Conservation (phyloP, 352 stramenopile genomes). For the Phytophthora pistaciae region DNA sequence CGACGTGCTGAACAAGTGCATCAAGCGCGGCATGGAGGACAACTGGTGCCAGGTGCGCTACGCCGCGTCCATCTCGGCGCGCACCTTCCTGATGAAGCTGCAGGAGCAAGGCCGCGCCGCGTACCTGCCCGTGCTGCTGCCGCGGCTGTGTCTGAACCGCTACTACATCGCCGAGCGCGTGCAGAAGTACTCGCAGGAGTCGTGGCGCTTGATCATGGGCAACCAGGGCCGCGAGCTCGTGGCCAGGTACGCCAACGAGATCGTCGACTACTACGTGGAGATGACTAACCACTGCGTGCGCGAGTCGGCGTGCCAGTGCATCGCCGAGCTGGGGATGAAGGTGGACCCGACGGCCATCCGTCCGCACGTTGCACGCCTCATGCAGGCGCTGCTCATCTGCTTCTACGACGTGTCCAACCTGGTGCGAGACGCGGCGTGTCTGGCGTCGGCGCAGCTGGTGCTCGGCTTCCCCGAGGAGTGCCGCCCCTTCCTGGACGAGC, state of each 20-base stretch:
- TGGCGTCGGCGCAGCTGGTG: conserved; percentile 87
- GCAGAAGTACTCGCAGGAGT: conserved; percentile 97
- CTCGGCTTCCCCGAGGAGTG: conserved; percentile 91
- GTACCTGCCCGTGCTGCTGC: conserved; percentile 90
- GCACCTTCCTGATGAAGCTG: conserved; percentile 90
- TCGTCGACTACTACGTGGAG: conserved; percentile 96
- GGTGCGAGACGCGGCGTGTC: conserved; percentile 96
- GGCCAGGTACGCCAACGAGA: conserved; percentile 85
- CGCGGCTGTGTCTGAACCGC: conserved; percentile 97
- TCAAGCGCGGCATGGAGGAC: conserved; percentile 91
- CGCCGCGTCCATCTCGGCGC: conserved; percentile 92
- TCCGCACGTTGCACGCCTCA: conserved; percentile 69
- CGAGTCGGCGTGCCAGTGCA: conserved; percentile 96
- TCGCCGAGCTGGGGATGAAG: conserved; percentile 95
- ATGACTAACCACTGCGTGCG: conserved; percentile 97
- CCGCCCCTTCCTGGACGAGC: conserved; percentile 83
- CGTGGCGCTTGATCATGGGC: conserved; percentile 93
- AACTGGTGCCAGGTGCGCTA: conserved; percentile 99
- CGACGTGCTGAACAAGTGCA: conserved; percentile 67
- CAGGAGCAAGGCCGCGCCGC: conserved; percentile 48
- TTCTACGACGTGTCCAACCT: conserved; percentile 97
- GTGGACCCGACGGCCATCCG: conserved; percentile 77
- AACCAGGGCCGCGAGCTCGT: conserved; percentile 85
- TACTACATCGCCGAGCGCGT: conserved; percentile 98
- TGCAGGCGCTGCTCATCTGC: conserved; percentile 93